Percentiles rank a stretch among this genome's conserved stretches.
phyloP scores from a whole-genome alignment of 83 land plant genomes.

The Thuja plicata region DNA sequence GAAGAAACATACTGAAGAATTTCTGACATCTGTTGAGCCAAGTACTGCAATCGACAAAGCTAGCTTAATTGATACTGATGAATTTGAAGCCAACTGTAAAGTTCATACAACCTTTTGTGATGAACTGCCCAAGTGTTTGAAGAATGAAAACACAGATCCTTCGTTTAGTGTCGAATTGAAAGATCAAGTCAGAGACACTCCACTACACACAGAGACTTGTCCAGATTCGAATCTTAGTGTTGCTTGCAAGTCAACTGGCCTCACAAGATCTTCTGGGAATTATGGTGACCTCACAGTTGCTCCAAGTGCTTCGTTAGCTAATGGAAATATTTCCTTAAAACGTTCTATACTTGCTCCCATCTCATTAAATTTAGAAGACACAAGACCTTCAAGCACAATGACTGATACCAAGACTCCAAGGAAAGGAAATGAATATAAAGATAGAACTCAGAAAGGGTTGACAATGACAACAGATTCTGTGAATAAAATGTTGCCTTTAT shows the following conservation, averaged over 20 bases:
- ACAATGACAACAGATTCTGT: not conserved
- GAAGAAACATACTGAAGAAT: not conserved
- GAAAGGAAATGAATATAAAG: not conserved
- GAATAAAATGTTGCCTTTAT: not conserved
- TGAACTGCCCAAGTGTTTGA: not conserved
- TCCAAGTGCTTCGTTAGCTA: not conserved
- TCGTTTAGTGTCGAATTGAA: not conserved
- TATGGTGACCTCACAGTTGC: not conserved
- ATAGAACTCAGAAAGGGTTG: not conserved
- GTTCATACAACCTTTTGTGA: not conserved
- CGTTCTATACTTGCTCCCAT: conserved; percentile 4
- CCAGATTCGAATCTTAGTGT: not conserved
- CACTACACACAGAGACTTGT: not conserved
- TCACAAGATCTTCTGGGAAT: not conserved
- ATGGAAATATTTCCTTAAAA: not conserved
- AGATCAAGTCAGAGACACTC: not conserved
- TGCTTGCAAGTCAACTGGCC: not conserved
- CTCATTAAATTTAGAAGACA: not conserved
- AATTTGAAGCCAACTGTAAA: not conserved
- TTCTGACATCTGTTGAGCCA: not conserved
- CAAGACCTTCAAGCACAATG: not conserved
- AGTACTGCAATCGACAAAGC: not conserved
- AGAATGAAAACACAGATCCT: not conserved
- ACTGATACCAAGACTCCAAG: not conserved
- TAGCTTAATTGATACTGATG: not conserved